Percentiles rank a stretch among this genome's conserved stretches.
These are phyloP conservation scores for Musa beccarii DNA, from an alignment of 176 grass and related monocot species.

Conservation along the genomic window DNA sequence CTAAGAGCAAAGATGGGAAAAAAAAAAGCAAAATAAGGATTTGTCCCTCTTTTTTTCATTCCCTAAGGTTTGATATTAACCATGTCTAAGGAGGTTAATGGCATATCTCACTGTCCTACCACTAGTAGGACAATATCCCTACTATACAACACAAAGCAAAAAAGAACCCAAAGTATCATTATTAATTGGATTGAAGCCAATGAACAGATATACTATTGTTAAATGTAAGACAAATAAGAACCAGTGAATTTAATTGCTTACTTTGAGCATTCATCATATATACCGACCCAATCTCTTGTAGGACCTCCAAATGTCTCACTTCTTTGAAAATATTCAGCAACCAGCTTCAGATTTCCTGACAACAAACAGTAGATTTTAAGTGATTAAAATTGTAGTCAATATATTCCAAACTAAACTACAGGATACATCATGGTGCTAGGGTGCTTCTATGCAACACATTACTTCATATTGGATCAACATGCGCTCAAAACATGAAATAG, in stretches of 20 bases:
- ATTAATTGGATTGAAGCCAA: not conserved
- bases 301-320: constrained; percentile 88
- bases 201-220: not conserved
- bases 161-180: not conserved
- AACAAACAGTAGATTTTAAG: not conserved
- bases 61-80: too few species aligned
- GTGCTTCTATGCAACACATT: too few species aligned
- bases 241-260: constrained; percentile 11
- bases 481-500: too few species aligned
- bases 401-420: too few species aligned
- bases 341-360: constrained; percentile 78
- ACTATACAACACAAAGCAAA: not conserved
- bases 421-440: too few species aligned
- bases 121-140: too few species aligned
- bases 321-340: constrained; percentile 96
- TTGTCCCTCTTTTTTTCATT: too few species aligned
- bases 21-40: not conserved
- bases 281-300: constrained; percentile 95
- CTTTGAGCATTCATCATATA: constrained; percentile 99
- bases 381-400: too few species aligned
- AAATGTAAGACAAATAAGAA: not conserved
- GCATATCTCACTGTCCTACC: not conserved
- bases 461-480: too few species aligned
- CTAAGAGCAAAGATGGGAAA: not conserved
- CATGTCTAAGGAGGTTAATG: not conserved